Conservation (phyloP, 225 moss, liverwort and hornwort genomes). For the Bryoerythrophyllum caledonicum region DNA sequence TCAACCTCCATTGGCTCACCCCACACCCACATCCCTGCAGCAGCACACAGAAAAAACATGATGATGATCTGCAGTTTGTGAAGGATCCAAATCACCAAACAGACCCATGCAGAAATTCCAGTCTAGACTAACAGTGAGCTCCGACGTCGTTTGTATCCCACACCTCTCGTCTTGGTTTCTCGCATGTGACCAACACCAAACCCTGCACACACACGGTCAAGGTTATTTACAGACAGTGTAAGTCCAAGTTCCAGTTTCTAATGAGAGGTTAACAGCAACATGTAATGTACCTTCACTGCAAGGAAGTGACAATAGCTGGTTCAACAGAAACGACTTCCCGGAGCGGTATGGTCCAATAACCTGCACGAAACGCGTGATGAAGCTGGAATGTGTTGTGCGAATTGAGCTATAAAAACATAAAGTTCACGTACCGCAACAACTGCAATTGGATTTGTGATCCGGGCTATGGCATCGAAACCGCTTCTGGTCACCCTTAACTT, state of each 20-base stretch:
- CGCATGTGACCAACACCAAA: conserved; percentile 66
- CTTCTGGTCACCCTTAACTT: conserved; percentile 39
- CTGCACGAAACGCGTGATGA: conserved; percentile 36
- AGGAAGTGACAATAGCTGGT: conserved; percentile 51
- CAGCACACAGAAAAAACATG: neutral
- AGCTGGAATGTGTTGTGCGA: neutral
- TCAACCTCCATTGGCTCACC: conserved; percentile 54
- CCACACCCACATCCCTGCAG: conserved; percentile 63
- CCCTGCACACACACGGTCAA: conserved; percentile 26
- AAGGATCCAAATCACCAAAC: too few species aligned
- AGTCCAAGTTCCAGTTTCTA: too few species aligned
- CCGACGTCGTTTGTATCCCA: neutral
- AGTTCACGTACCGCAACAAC: conserved; percentile 47
- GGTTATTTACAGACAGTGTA: too few species aligned
- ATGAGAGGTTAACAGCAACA: too few species aligned
- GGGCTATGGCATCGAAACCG: conserved; percentile 49
- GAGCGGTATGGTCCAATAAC: conserved; percentile 66
- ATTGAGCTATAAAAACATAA: neutral
- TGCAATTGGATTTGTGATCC: conserved; percentile 52
- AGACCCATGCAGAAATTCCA: too few species aligned
- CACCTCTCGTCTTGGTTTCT: conserved; percentile 64
- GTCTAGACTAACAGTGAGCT: too few species aligned
- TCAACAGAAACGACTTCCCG: conserved; percentile 58
- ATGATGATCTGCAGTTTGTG: neutral
- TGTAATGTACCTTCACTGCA: conserved; percentile 49